Evolutionary conservation across 768 basidiomycete genomes (phyloP).

Genomic region (Mycena floridula): DNA sequence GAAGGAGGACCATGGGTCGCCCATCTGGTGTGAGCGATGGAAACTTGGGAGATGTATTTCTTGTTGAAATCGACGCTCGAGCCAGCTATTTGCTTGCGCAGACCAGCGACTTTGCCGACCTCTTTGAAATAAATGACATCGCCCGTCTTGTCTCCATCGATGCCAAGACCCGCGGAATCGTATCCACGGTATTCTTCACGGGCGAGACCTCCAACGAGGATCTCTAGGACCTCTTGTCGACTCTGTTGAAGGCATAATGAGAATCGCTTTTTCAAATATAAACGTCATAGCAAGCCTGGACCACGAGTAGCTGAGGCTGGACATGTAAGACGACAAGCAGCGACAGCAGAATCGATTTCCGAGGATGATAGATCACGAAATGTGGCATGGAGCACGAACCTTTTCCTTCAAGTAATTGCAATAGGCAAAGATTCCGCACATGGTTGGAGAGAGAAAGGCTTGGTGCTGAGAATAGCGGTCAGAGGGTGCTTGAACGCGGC

Average conservation of each 20-base stretch:
- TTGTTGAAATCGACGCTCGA: conserved; percentile 70
- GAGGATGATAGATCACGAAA: neutral
- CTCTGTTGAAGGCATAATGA: conserved; percentile 38
- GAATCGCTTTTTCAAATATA: neutral
- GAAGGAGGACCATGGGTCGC: conserved; percentile 95
- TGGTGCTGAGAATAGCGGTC: too few relatives aligned
- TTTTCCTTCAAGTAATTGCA: conserved; percentile 73
- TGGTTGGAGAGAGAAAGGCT: too few relatives aligned
- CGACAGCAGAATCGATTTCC: neutral
- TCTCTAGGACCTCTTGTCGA: conserved; percentile 87
- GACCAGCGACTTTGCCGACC: conserved; percentile 93
- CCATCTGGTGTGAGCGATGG: conserved; percentile 99
- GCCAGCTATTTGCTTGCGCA: conserved; percentile 82
- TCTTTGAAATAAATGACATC: conserved; percentile 88
- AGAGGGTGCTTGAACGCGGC: too few relatives aligned
- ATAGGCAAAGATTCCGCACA: conserved; percentile 78
- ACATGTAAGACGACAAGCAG: neutral
- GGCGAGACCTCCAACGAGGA: conserved; percentile 84
- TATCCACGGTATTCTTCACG: conserved; percentile 98
- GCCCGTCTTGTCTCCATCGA: conserved; percentile 86
- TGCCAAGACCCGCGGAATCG: conserved; percentile 86
- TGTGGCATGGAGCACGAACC: conserved; percentile 26
- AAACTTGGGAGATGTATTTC: conserved; percentile 79
- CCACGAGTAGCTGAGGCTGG: neutral
- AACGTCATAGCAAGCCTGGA: neutral